These are phyloP conservation scores for Fusarium sp. DNA, from an alignment of 2,329 filamentous ascomycete genomes.

Conservation along the genomic window DNA sequence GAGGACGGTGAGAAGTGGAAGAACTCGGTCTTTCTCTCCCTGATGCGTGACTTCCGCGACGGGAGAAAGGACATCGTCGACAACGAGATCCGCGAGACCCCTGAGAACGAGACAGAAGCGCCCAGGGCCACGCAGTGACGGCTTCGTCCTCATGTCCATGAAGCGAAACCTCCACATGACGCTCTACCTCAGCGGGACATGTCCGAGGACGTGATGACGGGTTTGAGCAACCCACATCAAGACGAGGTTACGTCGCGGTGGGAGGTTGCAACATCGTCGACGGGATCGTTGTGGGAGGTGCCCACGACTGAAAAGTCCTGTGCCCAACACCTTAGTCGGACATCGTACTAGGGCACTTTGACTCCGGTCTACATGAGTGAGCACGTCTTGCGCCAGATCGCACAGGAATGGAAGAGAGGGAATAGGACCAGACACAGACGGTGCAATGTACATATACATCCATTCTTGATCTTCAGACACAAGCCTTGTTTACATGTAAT, in stretches of 20 bases:
- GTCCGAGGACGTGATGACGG: not conserved
- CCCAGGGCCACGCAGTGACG: slow-evolving; percentile 34
- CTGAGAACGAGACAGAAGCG: slow-evolving; percentile 21
- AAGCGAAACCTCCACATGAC: not conserved
- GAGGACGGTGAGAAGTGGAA: slow-evolving; percentile 61
- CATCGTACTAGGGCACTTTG: slow-evolving; percentile 30
- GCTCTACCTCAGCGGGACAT: not conserved
- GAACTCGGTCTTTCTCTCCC: slow-evolving; percentile 57
- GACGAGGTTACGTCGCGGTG: slow-evolving; percentile 34
- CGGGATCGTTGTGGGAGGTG: not conserved
- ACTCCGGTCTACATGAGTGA: not conserved
- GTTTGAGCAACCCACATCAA: slow-evolving; percentile 20
- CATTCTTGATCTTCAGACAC: not conserved
- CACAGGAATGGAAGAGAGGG: not conserved
- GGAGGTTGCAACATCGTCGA: slow-evolving; percentile 10
- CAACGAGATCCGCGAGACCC: slow-evolving; percentile 54
- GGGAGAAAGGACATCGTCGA: slow-evolving; percentile 58
- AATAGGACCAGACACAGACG: not conserved
- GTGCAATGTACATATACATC: not conserved
- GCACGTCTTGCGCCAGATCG: not conserved
- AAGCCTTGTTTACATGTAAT: not conserved
- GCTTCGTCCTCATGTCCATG: not conserved
- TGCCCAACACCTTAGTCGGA: slow-evolving; percentile 39
- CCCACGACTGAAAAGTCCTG: slow-evolving; percentile 32
- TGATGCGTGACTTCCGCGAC: slow-evolving; percentile 60